Evolutionary conservation across 495 filamentous ascomycete species (phyloP), one percentile per base, ranked within the genome.

Genomic region (Aspergillus baeticus): DNA sequence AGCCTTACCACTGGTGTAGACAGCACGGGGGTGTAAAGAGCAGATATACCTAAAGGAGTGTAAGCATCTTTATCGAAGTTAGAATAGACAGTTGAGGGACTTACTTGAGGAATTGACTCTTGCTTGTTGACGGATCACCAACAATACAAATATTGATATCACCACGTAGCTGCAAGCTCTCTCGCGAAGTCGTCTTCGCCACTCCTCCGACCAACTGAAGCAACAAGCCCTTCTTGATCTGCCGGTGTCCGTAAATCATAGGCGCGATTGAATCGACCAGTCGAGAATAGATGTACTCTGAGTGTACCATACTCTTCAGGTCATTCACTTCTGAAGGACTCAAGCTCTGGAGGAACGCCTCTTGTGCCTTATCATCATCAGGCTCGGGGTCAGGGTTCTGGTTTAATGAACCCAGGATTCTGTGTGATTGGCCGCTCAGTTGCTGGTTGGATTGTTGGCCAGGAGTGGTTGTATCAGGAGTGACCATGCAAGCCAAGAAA

Each of bases 61-160:
- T 49, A 50, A 63, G 41, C 43, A 46, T 33, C 3, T 11, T 14
- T 4, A 8, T 18, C 8, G 18, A 22, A 33, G 6, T 10, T 15
- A 4, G 8, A 18, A 26, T 50, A 53, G 11, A 23, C 51, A 18
- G 53, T 14, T 34, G 21, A 35, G 51, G 13, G 51, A 26, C 78
- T 70, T 67, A 83, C 71, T 99, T 99, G 56, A 99, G 77, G 75
- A 99, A 99, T 65, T 99, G 94, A 55, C 91, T 96, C 71, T 99
- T 99, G 58, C 89, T 94, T 2, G 94, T 99, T n/a, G 89, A 93
- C 1, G 94, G 94, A 67, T 99, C 94, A 60, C 94, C 94, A 51
- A 99, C 95, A 64, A 99, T 91, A 69, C 94, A 99, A 59, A 99
- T 92, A 69, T 99, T 99, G 78, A 99, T 89, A 69, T 99, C 94